Evolutionary conservation across 768 basidiomycete genomes (phyloP).

Genomic region (Russula emetica): DNA sequence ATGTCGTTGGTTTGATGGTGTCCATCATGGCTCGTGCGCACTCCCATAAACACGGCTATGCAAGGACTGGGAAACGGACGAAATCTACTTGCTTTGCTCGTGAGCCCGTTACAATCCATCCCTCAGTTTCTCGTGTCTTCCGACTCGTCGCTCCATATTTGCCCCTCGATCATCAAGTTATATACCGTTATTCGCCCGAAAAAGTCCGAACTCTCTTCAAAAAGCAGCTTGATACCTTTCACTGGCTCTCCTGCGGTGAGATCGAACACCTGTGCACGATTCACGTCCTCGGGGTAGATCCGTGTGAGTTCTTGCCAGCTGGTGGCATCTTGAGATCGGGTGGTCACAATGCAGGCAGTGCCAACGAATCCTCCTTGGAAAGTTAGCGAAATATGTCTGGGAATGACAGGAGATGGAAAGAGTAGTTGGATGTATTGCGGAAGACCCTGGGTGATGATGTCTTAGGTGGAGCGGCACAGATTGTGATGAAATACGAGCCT

Average conservation of each 20-base stretch:
- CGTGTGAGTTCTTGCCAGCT: conserved; percentile 50
- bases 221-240: conserved; percentile 56
- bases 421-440: conserved; percentile 70
- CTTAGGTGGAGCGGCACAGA: background rate
- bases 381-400: conserved; percentile 54
- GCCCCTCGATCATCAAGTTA: conserved; percentile 42
- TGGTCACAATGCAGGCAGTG: conserved; percentile 52
- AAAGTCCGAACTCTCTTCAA: conserved; percentile 80
- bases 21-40: background rate
- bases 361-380: conserved; percentile 89
- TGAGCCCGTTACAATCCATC: background rate
- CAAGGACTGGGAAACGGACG: background rate
- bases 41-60: background rate
- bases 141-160: conserved; percentile 2
- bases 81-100: background rate
- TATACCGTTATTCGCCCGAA: conserved; percentile 78
- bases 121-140: background rate
- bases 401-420: conserved; percentile 53
- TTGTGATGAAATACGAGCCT: conserved; percentile 10
- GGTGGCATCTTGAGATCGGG: conserved; percentile 33
- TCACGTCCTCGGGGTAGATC: conserved; percentile 77
- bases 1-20: background rate
- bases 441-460: conserved; percentile 50
- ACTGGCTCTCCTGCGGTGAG: conserved; percentile 37
- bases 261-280: conserved; percentile 65